Evolutionary conservation across 2,329 filamentous ascomycete genomes (phyloP).

Genomic region (Chalaropsis thielavioides): DNA sequence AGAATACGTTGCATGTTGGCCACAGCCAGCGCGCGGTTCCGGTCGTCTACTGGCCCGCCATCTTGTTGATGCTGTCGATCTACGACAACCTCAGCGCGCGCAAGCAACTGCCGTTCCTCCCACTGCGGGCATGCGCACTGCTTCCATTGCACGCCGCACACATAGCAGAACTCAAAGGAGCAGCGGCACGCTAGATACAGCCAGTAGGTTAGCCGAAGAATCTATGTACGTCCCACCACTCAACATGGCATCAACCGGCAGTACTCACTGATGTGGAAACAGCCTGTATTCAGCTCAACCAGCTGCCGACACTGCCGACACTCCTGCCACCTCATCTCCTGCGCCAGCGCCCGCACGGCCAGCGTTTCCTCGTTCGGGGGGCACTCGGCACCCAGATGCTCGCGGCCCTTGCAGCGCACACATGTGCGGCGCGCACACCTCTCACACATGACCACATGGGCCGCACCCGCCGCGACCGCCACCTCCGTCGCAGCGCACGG

Average conservation of each 20-base stretch:
- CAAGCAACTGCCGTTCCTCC: conserved; percentile 23
- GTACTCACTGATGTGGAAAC: conserved; percentile 43
- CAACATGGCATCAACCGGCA: background rate
- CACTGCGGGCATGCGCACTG: conserved; percentile 27
- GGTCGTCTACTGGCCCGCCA: background rate
- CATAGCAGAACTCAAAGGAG: conserved; percentile 35
- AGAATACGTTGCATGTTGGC: conserved; percentile 24
- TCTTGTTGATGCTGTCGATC: background rate
- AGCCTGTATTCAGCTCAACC: conserved; percentile 37
- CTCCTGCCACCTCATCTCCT: conserved; percentile 35
- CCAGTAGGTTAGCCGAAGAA: background rate
- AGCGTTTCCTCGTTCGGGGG: conserved; percentile 30
- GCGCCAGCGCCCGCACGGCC: conserved; percentile 29
- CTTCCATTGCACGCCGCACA: conserved; percentile 31
- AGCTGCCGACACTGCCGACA: conserved; percentile 33
- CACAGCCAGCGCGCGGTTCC: background rate
- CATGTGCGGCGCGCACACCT: conserved; percentile 37
- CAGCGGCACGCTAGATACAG: conserved; percentile 31
- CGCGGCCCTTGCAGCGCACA: conserved; percentile 32
- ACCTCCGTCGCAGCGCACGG: conserved; percentile 17
- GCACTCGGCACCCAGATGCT: conserved; percentile 34
- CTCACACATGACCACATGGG: background rate
- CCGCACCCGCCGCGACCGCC: too few species aligned
- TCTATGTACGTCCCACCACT: background rate
- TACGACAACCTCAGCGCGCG: background rate